phyloP scores from a whole-genome alignment of 148 eudicot genomes.

The Amaranthus hypochondriacus region DNA sequence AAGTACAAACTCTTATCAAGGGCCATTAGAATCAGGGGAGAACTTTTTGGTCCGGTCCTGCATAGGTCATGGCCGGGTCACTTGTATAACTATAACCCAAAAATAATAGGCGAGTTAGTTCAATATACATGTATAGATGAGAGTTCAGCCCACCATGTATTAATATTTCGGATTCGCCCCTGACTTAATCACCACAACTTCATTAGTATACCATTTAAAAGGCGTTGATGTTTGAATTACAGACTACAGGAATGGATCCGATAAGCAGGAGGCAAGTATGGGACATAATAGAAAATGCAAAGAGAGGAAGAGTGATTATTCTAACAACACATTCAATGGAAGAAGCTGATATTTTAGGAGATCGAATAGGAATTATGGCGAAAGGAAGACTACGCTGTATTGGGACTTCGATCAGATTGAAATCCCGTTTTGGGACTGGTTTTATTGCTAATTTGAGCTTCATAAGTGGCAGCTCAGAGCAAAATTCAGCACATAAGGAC shows the following conservation, averaged over 20 bases:
- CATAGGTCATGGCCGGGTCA: too few relatives aligned
- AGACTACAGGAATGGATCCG: constrained; percentile 99
- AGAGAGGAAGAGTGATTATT: constrained; percentile 70
- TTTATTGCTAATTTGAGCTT: constrained; percentile 68
- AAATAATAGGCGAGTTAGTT: too few relatives aligned
- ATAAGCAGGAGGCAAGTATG: constrained; percentile 83
- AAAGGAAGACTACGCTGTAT: constrained; percentile 92
- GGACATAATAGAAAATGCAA: constrained; percentile 92
- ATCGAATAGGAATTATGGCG: constrained; percentile 91
- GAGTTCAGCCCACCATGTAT: too few relatives aligned
- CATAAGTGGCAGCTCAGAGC: constrained; percentile 22
- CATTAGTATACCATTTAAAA: neutral
- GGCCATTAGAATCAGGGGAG: too few relatives aligned
- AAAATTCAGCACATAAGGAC: constrained; percentile 31
- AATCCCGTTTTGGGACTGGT: constrained; percentile 84
- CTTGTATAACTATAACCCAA: too few relatives aligned
- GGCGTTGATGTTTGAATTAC: neutral
- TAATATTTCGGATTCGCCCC: too few relatives aligned
- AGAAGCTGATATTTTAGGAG: constrained; percentile 86
- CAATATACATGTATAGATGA: too few relatives aligned
- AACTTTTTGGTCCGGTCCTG: neutral
- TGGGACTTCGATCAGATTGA: constrained; percentile 79
- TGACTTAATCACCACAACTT: too few relatives aligned
- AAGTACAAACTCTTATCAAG: neutral
- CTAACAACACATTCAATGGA: constrained; percentile 96